These are phyloP conservation scores for Zygosaccharomyces sapae DNA, from an alignment of 1,139 yeast genomes.

Conservation along the genomic window DNA sequence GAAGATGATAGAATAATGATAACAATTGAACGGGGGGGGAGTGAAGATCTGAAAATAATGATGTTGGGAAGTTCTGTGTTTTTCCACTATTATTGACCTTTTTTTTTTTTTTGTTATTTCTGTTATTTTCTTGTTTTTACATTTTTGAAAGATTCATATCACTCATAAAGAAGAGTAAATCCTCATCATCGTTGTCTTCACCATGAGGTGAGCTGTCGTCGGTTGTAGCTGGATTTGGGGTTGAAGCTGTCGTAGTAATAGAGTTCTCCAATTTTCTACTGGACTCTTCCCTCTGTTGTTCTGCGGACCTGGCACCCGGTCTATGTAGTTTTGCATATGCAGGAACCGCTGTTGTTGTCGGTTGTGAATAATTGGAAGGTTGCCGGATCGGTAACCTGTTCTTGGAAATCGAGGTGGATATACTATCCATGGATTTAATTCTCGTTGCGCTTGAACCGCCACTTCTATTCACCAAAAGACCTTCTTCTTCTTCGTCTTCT, in stretches of 20 bases:
- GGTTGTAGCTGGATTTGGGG: constrained; percentile 2
- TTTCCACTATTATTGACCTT: not conserved
- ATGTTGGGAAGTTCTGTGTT: not conserved
- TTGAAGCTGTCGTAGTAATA: constrained; percentile 1
- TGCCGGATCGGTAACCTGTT: constrained; percentile 30
- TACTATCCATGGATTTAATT: constrained; percentile 28
- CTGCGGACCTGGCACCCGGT: constrained; percentile 35
- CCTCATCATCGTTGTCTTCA: constrained; percentile 67
- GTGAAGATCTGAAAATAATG: not conserved
- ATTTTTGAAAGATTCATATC: constrained; percentile 56
- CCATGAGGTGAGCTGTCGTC: constrained; percentile 10
- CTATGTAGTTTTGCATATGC: constrained; percentile 40
- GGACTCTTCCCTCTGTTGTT: constrained; percentile 14
- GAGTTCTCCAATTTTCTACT: constrained; percentile 6
- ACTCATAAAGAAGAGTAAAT: constrained; percentile 81
- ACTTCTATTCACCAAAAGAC: constrained; percentile 18
- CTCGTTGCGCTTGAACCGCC: constrained; percentile 7
- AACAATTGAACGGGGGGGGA: not conserved
- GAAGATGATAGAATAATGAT: not conserved
- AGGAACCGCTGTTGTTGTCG: constrained; percentile 39
- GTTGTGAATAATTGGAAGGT: constrained; percentile 35
- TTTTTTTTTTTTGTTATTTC: not conserved
- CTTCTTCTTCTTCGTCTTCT: constrained; percentile 19
- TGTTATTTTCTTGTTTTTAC: not conserved
- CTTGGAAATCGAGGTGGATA: constrained; percentile 27